phyloP scores from a whole-genome alignment of 2,329 filamentous ascomycete genomes.

The Hirsutella minnesotensis region DNA sequence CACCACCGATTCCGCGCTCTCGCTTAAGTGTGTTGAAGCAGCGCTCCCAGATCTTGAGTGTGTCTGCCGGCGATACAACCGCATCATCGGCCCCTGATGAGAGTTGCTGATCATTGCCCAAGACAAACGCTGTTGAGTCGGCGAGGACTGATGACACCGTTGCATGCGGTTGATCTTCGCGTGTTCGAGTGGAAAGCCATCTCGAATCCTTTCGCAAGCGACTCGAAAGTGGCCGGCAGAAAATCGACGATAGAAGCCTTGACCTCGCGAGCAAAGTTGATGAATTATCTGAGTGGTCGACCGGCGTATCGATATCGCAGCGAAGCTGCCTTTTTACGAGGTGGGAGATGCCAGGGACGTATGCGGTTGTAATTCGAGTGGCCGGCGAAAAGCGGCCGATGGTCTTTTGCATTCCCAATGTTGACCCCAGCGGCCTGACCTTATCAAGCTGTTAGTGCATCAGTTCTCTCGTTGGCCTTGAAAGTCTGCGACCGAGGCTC shows the following conservation, averaged over 20 bases:
- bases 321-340: not conserved
- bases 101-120: not conserved
- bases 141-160: not conserved
- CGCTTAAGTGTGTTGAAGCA: constrained; percentile 9
- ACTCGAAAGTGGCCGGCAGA: too few relatives aligned
- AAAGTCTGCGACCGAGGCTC: too few relatives aligned
- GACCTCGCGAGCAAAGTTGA: too few relatives aligned
- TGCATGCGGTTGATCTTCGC: too few relatives aligned
- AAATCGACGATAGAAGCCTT: too few relatives aligned
- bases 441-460: constrained; percentile 7
- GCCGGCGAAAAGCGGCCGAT: constrained; percentile 8
- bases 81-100: constrained; percentile 2
- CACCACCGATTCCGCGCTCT: constrained; percentile 11
- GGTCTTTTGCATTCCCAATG: constrained; percentile 18
- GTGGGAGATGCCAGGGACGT: not conserved
- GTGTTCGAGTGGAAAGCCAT: too few relatives aligned
- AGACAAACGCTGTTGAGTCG: not conserved
- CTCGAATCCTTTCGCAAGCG: too few relatives aligned
- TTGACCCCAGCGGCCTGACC: constrained; percentile 11
- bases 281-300: not conserved
- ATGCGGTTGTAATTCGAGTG: constrained; percentile 6
- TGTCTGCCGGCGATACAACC: constrained; percentile 3
- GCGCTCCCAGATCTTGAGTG: constrained; percentile 9
- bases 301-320: not conserved
- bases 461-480: too few relatives aligned